These are phyloP conservation scores for Hibiscus mutabilis DNA, from an alignment of 345 rosid genomes.

Conservation along the genomic window DNA sequence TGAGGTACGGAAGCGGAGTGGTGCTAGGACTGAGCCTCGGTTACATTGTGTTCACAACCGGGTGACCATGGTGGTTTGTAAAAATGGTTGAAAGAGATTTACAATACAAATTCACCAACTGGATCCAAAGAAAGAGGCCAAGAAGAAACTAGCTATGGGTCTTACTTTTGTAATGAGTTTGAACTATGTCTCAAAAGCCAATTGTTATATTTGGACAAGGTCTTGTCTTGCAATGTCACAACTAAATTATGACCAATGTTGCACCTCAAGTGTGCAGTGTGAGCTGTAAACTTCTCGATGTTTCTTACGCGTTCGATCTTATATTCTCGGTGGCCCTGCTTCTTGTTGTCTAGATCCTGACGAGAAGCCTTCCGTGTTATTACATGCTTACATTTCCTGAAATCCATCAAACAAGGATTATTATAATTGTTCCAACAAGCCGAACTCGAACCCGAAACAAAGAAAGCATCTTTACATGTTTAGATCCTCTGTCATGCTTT, in stretches of 20 bases:
- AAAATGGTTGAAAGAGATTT: background rate
- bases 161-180: too few species aligned
- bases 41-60: background rate
- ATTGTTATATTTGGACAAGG: too few species aligned
- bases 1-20: background rate
- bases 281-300: background rate
- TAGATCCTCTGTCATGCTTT: background rate
- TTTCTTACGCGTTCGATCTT: background rate
- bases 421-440: background rate
- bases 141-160: background rate
- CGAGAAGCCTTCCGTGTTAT: background rate
- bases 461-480: background rate
- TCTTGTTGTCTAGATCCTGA: background rate
- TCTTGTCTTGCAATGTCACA: too few species aligned
- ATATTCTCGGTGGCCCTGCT: background rate
- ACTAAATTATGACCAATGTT: too few species aligned
- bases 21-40: background rate
- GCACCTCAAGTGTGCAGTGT: too few species aligned
- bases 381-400: background rate
- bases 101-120: background rate
- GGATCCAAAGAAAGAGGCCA: background rate
- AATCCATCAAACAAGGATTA: background rate
- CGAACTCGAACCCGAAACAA: background rate
- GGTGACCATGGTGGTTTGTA: background rate
- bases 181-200: too few species aligned